A percentile compares a stretch with the other conserved stretches of the same genome.
These are phyloP conservation scores for Beauveria australis DNA, from an alignment of 2,329 filamentous ascomycete species.

Conservation along the genomic window DNA sequence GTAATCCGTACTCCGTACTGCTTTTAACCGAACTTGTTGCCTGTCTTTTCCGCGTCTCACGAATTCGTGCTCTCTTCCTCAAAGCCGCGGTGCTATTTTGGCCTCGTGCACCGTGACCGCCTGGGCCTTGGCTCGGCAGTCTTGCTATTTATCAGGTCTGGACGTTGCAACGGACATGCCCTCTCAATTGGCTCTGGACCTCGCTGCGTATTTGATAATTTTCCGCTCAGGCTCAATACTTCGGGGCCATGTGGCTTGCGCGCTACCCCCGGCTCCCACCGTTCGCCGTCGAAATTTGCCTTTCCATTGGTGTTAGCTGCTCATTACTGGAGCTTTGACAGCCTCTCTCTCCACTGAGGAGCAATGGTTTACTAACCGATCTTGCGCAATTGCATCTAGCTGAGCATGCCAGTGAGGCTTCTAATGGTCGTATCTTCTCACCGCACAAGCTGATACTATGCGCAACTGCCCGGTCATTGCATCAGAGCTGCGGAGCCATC, in stretches of 20 bases:
- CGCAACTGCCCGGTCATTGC: neutral
- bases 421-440: neutral
- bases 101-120: neutral
- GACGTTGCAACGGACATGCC: neutral
- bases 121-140: neutral
- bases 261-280: conserved; percentile 3
- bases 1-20: too few species aligned
- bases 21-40: neutral
- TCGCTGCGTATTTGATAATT: neutral
- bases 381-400: neutral
- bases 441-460: neutral
- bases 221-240: neutral
- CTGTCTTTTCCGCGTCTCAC: neutral
- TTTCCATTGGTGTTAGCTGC: neutral
- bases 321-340: neutral
- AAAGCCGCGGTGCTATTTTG: neutral
- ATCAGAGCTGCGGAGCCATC: neutral
- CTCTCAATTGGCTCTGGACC: neutral
- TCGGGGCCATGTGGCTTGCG: neutral
- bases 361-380: neutral
- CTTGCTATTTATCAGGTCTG: neutral
- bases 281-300: neutral
- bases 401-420: neutral
- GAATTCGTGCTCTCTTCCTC: neutral
- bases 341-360: conserved; percentile 3